Percentiles rank a stretch among this genome's conserved stretches.
These are phyloP conservation scores for Immersiporthe knoxdaviesiana DNA, from an alignment of 2,329 filamentous ascomycete genomes.

Conservation along the genomic window DNA sequence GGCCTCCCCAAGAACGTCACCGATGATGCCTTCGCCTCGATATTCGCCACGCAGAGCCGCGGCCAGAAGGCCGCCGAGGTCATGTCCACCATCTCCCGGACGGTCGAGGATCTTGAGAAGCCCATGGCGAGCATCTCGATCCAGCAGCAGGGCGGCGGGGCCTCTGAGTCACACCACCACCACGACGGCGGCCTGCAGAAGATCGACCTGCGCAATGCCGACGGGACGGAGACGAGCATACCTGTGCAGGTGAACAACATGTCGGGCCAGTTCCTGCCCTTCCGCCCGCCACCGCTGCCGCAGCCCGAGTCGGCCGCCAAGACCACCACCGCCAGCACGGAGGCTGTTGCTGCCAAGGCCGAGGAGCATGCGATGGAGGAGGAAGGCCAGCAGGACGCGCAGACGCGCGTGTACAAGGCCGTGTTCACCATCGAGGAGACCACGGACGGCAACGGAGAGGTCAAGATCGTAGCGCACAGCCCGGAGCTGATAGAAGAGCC, in stretches of 20 bases:
- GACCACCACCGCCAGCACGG: conserved; percentile 38
- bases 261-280: conserved; percentile 74
- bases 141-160: conserved; percentile 36
- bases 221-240: conserved; percentile 60
- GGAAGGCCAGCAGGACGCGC: conserved; percentile 48
- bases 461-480: conserved; percentile 64
- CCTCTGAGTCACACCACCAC: conserved; percentile 37
- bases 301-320: conserved; percentile 53
- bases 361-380: conserved; percentile 37
- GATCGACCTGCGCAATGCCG: conserved; percentile 58
- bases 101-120: conserved; percentile 62
- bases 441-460: conserved; percentile 60
- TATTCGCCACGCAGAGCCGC: conserved; percentile 68
- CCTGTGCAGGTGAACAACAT: conserved; percentile 70
- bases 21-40: conserved; percentile 77
- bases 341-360: conserved; percentile 34
- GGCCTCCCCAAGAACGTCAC: conserved; percentile 75
- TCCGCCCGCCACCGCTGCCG: conserved; percentile 82
- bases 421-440: conserved; percentile 71
- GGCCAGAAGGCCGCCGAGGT: conserved; percentile 60
- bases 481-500: conserved; percentile 58
- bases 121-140: conserved; percentile 59
- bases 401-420: conserved; percentile 63
- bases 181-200: conserved; percentile 50
- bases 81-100: conserved; percentile 66